phyloP scores from a whole-genome alignment of 2,329 filamentous ascomycete genomes.

The Fusarium sulawesiense region DNA sequence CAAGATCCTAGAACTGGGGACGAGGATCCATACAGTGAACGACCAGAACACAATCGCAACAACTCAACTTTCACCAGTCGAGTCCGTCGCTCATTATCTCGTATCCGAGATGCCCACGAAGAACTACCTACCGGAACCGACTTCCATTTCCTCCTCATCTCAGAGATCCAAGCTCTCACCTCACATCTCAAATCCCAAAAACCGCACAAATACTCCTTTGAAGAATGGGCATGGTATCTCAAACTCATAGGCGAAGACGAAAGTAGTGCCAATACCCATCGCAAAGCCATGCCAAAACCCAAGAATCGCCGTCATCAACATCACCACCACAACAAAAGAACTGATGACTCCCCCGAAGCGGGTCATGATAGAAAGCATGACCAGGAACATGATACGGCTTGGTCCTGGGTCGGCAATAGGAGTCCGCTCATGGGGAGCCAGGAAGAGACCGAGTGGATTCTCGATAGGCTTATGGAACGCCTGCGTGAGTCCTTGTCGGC shows the following conservation, averaged over 20 bases:
- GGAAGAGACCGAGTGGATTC: constrained; percentile 78
- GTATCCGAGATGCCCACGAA: constrained; percentile 51
- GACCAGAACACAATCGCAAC: constrained; percentile 36
- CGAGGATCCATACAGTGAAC: constrained; percentile 3
- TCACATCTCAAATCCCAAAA: constrained; percentile 68
- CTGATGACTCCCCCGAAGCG: neutral
- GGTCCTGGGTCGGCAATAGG: constrained; percentile 79
- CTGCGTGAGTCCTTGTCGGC: constrained; percentile 55
- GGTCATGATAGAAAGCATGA: constrained; percentile 22
- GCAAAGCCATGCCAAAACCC: constrained; percentile 51
- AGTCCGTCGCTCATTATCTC: constrained; percentile 52
- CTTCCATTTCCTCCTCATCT: constrained; percentile 74
- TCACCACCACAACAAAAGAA: neutral
- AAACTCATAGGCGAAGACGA: constrained; percentile 78
- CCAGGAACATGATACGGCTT: constrained; percentile 53
- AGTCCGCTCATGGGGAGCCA: constrained; percentile 77
- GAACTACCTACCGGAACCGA: constrained; percentile 59
- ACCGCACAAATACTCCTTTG: constrained; percentile 77
- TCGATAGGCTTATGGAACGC: constrained; percentile 70
- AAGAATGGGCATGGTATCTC: constrained; percentile 89
- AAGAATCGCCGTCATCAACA: constrained; percentile 30
- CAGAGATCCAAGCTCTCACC: constrained; percentile 75
- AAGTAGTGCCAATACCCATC: constrained; percentile 61
- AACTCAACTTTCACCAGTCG: constrained; percentile 47
- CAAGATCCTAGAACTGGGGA: neutral